Evolutionary conservation across 2,329 filamentous ascomycete genomes (phyloP), one percentile per base, ranked within the genome.

Genomic region (Fusarium papillatum): DNA sequence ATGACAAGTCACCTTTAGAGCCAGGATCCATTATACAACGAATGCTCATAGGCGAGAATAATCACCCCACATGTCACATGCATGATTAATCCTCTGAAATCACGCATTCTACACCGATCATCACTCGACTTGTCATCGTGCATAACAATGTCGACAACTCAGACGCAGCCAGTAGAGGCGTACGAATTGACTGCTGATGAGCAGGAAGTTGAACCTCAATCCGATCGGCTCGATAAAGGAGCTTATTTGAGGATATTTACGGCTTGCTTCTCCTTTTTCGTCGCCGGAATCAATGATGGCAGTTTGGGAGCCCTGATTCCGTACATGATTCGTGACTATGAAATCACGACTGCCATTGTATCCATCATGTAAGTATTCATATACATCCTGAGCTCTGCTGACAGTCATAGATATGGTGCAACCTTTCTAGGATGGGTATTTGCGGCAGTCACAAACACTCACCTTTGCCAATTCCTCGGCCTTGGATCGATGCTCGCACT

Each of bases 281-380:
- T 90, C 46, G 90, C 91, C 0, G 91, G 91, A 2, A 84, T 90
- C 69, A 93, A 92, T 72, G 91, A 93, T 79, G 91, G 91, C 50
- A 91, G 88, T 74, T 83, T 93, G 4, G 91, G 91, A 7, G 86
- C 91, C 4, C 78, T 93, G 19, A 88, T 93, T 13, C 91, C 91
- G 0, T 92, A 93, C 78, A 86, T 93, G 22, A 85, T 93, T 11
- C 84, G 86, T 9, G 86, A 87, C 5, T 92, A 92, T 76, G 71
- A 83, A 14, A 87, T 91, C 65, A 86, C 81, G 36, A 90, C 88
- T 0, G 87, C 86, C 39, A 82, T 59, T 38, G 55, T 59, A 38
- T 59, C 55, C 14, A 39, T 34, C 19, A 60, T 60, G 34, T 60
- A 17, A 38, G 55, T 39, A 38, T 24, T 26, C 9, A 16, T 14